Percentiles rank a stretch among this genome's conserved stretches.
phyloP scores from a whole-genome alignment of 2,329 filamentous ascomycete genomes.

The Paraconiothyrium brasiliense region DNA sequence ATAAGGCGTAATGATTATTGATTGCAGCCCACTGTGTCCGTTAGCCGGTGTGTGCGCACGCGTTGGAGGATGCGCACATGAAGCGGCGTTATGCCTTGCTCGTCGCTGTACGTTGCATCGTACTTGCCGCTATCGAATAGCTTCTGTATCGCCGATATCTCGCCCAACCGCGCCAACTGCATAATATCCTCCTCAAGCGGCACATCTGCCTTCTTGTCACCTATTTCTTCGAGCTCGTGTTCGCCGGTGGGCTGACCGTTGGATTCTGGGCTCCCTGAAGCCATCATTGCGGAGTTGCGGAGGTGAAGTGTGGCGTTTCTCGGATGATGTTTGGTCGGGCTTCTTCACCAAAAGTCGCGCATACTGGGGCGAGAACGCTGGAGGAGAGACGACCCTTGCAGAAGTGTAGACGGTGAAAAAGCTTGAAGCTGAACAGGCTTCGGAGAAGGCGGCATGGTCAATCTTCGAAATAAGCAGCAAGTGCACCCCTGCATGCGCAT shows the following conservation, averaged over 20 bases:
- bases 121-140: conserved; percentile 85
- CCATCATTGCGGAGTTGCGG: conserved; percentile 39
- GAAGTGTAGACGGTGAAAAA: neutral
- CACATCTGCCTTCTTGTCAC: conserved; percentile 47
- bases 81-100: conserved; percentile 92
- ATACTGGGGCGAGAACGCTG: conserved; percentile 5
- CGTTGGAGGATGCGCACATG: conserved; percentile 69
- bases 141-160: conserved; percentile 86
- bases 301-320: conserved; percentile 11
- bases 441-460: conserved; percentile 12
- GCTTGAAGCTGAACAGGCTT: neutral
- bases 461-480: conserved; percentile 17
- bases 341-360: conserved; percentile 8
- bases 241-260: conserved; percentile 34
- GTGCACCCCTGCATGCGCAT: conserved; percentile 11
- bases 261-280: conserved; percentile 31
- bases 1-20: conserved; percentile 98
- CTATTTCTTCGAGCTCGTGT: conserved; percentile 50
- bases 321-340: conserved; percentile 2
- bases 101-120: conserved; percentile 84
- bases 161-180: conserved; percentile 90
- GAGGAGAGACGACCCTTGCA: conserved; percentile 6
- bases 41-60: conserved; percentile 18
- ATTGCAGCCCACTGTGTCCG: conserved; percentile 89
- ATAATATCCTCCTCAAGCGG: conserved; percentile 84